Base-by-base conservation (phyloP, 2,329 filamentous ascomycete species). In the Botrytis paeoniae region DNA sequence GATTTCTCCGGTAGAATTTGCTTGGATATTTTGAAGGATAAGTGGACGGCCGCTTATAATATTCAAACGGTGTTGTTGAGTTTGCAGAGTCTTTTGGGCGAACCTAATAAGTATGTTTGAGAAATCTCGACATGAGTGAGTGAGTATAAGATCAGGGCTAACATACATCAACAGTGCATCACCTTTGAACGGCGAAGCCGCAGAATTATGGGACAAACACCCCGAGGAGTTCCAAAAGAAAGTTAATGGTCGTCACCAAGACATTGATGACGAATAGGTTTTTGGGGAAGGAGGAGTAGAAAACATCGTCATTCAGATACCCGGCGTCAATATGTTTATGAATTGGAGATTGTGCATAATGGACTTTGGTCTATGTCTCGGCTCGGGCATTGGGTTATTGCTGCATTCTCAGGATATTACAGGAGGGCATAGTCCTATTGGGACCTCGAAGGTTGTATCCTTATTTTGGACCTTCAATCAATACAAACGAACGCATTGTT, bases 1-100 rank as follows among this genome's bases (percentile, higher is more conserved):
- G 96, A 99, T 85, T 98, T 99, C 85, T 95, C 93, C 5, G 96
- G 96, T 59, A 89, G 96, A 73, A 99, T 99, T 83, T 99, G 96
- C 83, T 87, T 99, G 75, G 97, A 99, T 81, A 99, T 99, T 78
- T 87, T 99, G 77, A 98, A 98, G 87, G 96, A 98, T 83, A 98
- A 98, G 85, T 99, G 96, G 96, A 97, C 94, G 74, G 94, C 96
- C 29, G 95, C 97, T 61, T 97, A 98, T 87, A 98, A 98, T 81
- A 94, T 97, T 75, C 93, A 97, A 83, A 97, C 92, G 64, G 93
- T 99, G 64, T 86, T 99, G 72, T 83, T 99, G 79, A 98, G 95
- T 79, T 84, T 99, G 83, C 96, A 99, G 84, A 98, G 95, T 83
- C 85, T 99, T 80, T 88, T 99, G 45, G 96, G 95, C 39, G 96